Base-by-base conservation (phyloP, 1,284 basidiomycete species). In the Xerocomus nothofagi region DNA sequence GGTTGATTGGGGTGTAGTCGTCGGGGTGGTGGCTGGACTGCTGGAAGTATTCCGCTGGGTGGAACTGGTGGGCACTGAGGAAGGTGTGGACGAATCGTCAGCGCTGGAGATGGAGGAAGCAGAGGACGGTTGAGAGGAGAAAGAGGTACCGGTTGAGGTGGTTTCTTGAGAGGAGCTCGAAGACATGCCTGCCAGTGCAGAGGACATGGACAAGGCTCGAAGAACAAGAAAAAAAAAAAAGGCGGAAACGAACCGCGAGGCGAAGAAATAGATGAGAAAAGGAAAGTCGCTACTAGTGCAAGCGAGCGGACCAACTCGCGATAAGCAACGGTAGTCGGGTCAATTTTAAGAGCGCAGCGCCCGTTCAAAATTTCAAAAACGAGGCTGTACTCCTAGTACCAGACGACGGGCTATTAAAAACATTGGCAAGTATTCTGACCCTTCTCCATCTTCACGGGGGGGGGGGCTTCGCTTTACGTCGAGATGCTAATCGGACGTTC, bases 141-240 rank as follows among this genome's bases (percentile, higher is more conserved):
- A 21, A 30, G 51, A 54, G 50, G 34, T 65, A 63, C 64, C 62
- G 29, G 26, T 53, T 39, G 54, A 38, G 23, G 59, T 44, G n/a
- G 50, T 1, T 8, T 24, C 5, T 45, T 18, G 15, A 21, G 60
- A 40, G 31, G 44, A 39, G 27, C 45, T 6, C 1, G 39, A 29
- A 6, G 40, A 10, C 23, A 47, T 2, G 31, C 24, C 33, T 30
- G 24, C 3, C 0, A 33, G 15, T 5, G 52, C 1, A 31, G 64
- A 44, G 45, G 65, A 61, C 62, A 67, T 65, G 53, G 48, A 44
- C 24, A 20, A 18, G 11, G 27, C 32, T 15, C 32, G 38, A 40
- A 38, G 29, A 44, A 30, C 26, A 14, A 33, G 24, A 40, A n/a
- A 32, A 23, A 20, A 20, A 6, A 41, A 15, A 21, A 26, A 38